These are phyloP conservation scores for Cryptococcus neoformans DNA, from an alignment of 1,284 basidiomycete species.

Conservation along the genomic window DNA sequence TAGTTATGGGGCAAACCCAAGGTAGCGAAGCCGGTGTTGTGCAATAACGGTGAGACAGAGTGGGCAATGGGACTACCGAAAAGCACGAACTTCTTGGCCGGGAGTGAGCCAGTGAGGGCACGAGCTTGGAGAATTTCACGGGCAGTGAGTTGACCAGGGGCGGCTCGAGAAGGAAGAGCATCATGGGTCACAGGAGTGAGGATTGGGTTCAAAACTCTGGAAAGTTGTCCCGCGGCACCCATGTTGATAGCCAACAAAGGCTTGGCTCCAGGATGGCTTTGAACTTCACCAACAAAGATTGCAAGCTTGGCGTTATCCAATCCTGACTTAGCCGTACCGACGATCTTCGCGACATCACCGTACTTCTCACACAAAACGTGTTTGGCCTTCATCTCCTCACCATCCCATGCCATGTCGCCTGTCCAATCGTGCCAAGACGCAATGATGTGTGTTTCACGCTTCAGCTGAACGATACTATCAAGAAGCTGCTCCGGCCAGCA, in stretches of 20 bases:
- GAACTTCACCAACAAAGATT: constrained; percentile 59
- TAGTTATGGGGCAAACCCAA: constrained; percentile 84
- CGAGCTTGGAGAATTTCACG: constrained; percentile 78
- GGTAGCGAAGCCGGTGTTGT: constrained; percentile 80
- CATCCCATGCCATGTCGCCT: constrained; percentile 79
- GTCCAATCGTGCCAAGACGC: constrained; percentile 95
- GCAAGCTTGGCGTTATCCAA: constrained; percentile 80
- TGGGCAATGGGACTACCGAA: constrained; percentile 86
- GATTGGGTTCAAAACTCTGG: constrained; percentile 78
- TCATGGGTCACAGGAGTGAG: constrained; percentile 90
- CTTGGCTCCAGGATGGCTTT: constrained; percentile 54
- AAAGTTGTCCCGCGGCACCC: constrained; percentile 83
- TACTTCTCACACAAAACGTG: constrained; percentile 63
- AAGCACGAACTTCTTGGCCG: constrained; percentile 71
- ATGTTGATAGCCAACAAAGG: constrained; percentile 95
- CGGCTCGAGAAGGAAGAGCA: constrained; percentile 74
- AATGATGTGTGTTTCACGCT: constrained; percentile 75
- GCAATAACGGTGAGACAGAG: constrained; percentile 88
- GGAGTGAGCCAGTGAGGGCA: constrained; percentile 73
- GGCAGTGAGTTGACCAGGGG: constrained; percentile 89
- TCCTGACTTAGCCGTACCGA: constrained; percentile 73
- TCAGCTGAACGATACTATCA: constrained; percentile 59
- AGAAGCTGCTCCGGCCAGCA: constrained; percentile 66
- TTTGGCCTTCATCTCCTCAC: constrained; percentile 63
- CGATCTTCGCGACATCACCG: constrained; percentile 90